Base-by-base conservation (phyloP, 129 eudicot species). In the Pittosporum tobira region DNA sequence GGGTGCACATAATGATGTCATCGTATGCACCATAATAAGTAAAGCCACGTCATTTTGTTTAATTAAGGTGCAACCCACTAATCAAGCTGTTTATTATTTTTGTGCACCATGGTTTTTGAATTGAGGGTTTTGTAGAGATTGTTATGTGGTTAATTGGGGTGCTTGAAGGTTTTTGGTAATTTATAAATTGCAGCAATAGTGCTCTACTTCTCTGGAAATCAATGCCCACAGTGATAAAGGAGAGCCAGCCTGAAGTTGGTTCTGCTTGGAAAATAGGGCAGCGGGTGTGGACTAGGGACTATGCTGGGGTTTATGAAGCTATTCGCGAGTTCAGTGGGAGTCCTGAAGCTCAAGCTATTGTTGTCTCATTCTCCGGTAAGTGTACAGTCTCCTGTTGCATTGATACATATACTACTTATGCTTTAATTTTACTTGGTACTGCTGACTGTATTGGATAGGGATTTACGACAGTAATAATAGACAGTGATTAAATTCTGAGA, bases 241-340 rank as follows among this genome's bases (percentile, higher is more conserved):
- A 83, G 70, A 78, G 66, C 56, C 76, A 63, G 55, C 91, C 96
- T 13, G 99, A 87, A 69, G 73, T 91, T 42, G 75, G 38, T 42
- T 85, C 91, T 1, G 81, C 68, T 26, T 91, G 99, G 99, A 83
- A 77, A 69, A 87, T 91, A 38, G 96, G 94, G 22, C 99, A 91
- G 81, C 81, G 64, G 62, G 54, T 91, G 49, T 91, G 99, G 99
- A 72, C 79, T 24, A 67, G 88, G 69, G 88, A 91, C 27, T 83
- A 91, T 67, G 85, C 76, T 23, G 94, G 84, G 45, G 99, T 91
- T 19, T 72, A 91, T 36, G 88, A 83, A 50, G 79, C 99, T 6
- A 55, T 91, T 70, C 83, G 85, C 5, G 87, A 74, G 49, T 78
- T 73, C 62, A 78, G 72, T 65, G 87, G 99, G 94, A 84, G 90